A percentile compares a stretch with the other conserved stretches of the same genome.
Conservation (phyloP, 805 yeast genomes). For the Pichia sporocuriosa region DNA sequence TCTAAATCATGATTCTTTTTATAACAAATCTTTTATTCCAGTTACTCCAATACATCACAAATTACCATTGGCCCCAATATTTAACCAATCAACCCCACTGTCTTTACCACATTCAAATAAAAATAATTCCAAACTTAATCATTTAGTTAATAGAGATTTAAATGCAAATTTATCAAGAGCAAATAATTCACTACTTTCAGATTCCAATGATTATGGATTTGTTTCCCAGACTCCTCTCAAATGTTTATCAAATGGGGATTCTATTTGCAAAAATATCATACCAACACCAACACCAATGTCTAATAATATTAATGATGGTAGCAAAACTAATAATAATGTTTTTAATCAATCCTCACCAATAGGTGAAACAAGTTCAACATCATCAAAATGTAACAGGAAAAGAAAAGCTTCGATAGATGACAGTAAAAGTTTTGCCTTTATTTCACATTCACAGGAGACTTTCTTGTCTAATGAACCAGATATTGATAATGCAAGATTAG, state of each 20-base stretch:
- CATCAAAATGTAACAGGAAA: not conserved
- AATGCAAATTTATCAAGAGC: not conserved
- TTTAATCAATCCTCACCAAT: too few species aligned
- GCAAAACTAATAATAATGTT: too few species aligned
- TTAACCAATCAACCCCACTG: slow-evolving; percentile 17
- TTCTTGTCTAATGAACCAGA: slow-evolving; percentile 76
- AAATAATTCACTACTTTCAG: not conserved
- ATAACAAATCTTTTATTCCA: slow-evolving; percentile 8
- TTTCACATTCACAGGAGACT: slow-evolving; percentile 87
- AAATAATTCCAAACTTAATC: not conserved
- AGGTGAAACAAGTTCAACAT: not conserved
- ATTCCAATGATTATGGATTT: too few species aligned
- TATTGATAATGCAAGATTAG: slow-evolving; percentile 86
- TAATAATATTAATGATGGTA: not conserved
- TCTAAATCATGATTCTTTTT: not conserved
- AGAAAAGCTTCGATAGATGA: slow-evolving; percentile 20
- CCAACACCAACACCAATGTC: too few species aligned
- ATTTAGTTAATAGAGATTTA: slow-evolving; percentile 11
- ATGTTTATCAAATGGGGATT: not conserved
- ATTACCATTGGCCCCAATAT: slow-evolving; percentile 21
- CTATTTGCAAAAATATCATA: too few species aligned
- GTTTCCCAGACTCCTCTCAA: slow-evolving; percentile 9
- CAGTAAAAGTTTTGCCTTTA: slow-evolving; percentile 65
- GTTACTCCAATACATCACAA: slow-evolving; percentile 19
- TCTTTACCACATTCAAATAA: too few species aligned